Conservation (phyloP, 164 flowering plant genomes). For the Magnolia changhungtana region DNA sequence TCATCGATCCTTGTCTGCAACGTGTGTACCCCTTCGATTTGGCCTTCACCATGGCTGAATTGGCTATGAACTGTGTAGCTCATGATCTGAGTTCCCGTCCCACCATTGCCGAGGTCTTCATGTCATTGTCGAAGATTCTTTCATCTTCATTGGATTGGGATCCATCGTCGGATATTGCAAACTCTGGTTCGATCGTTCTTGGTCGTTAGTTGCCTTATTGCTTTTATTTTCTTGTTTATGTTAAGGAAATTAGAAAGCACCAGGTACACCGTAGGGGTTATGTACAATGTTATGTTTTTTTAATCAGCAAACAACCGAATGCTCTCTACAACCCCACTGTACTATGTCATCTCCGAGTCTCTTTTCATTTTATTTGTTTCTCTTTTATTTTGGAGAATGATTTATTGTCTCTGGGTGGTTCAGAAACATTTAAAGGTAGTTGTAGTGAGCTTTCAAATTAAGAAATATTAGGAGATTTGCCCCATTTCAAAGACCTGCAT, state of each 20-base stretch:
- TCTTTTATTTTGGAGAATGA: background rate
- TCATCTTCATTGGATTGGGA: constrained; percentile 71
- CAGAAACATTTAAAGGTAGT: too few relatives aligned
- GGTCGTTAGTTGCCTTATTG: constrained; percentile 2
- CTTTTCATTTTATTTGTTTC: background rate
- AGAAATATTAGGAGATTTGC: too few relatives aligned
- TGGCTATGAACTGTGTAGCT: constrained; percentile 54
- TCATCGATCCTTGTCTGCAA: constrained; percentile 29
- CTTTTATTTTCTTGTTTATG: background rate
- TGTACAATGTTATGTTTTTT: background rate
- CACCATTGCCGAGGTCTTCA: constrained; percentile 38
- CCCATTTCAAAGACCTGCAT: too few relatives aligned
- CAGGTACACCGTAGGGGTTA: background rate
- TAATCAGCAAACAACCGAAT: background rate
- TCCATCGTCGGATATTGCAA: constrained; percentile 44
- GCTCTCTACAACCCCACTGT: background rate
- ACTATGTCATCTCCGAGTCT: background rate
- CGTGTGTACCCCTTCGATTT: constrained; percentile 57
- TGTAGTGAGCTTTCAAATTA: too few relatives aligned
- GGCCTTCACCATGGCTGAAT: constrained; percentile 58
- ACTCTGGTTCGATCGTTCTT: constrained; percentile 32
- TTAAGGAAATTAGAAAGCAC: background rate
- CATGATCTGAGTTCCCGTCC: constrained; percentile 51
- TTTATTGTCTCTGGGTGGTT: background rate
- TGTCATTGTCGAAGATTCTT: constrained; percentile 47